Evolutionary conservation across 2,329 filamentous ascomycete species (phyloP).

Genomic region (Thielaviopsis ethacetica): DNA sequence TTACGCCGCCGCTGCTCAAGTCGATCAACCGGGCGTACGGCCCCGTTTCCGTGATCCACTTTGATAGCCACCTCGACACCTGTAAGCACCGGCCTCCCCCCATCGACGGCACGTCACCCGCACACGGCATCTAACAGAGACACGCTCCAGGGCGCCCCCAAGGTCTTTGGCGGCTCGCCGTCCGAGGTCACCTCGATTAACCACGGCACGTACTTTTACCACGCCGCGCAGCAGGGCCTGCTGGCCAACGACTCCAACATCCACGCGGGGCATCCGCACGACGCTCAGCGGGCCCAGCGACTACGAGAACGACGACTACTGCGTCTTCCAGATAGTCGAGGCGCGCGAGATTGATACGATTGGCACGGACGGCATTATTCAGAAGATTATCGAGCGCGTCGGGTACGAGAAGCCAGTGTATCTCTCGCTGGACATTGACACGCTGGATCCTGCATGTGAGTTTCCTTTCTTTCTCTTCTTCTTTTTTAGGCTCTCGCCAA

Average conservation of each 20-base stretch:
- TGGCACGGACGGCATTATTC: slow-evolving; percentile 54
- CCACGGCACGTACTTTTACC: slow-evolving; percentile 81
- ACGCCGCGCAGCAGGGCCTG: slow-evolving; percentile 62
- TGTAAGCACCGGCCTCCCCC: slow-evolving; percentile 29
- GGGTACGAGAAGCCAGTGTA: slow-evolving; percentile 63
- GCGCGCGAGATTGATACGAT: slow-evolving; percentile 40
- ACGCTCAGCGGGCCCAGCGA: slow-evolving; percentile 64
- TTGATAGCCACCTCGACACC: slow-evolving; percentile 50
- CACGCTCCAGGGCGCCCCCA: slow-evolving; percentile 55
- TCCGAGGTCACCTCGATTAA: slow-evolving; percentile 63
- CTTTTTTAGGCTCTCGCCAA: no score
- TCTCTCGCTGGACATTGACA: slow-evolving; percentile 71
- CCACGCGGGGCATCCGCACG: slow-evolving; percentile 69
- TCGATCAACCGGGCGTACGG: slow-evolving; percentile 46
- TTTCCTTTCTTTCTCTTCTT: no score
- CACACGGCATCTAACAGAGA: neutral
- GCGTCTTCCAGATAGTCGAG: slow-evolving; percentile 69
- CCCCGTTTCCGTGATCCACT: slow-evolving; percentile 44
- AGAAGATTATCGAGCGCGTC: slow-evolving; percentile 59
- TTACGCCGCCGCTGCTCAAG: slow-evolving; percentile 41
- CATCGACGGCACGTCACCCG: no score
- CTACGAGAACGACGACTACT: slow-evolving; percentile 75
- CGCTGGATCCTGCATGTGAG: slow-evolving; percentile 61
- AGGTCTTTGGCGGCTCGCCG: slow-evolving; percentile 72
- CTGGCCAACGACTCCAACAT: slow-evolving; percentile 72